Base-by-base conservation (phyloP, 148 eudicot species). In the Chenopodium suecicum region DNA sequence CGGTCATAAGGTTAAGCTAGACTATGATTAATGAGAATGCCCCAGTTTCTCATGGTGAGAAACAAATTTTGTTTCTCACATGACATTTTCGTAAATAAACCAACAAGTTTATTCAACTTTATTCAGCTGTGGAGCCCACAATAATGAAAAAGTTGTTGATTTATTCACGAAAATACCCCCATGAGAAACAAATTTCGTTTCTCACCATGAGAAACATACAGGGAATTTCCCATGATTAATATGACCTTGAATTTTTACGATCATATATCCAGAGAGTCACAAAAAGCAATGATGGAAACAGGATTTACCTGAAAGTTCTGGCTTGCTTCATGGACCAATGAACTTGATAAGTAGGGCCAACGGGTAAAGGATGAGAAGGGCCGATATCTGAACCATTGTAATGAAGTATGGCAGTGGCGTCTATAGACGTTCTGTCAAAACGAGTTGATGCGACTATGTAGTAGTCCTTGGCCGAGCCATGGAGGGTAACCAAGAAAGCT, bases 301-400 rank as follows among this genome's bases (percentile, higher is more conserved):
- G 27, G 52, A 44, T 23, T 29, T 88, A 91, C 98, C 97, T 92
- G 54, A 93, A 74, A 54, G 94, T 90, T 80, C 98, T 85, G 25
- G 98, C 98, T 86, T 94, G 98, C 79, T 90, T 90, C 97, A 94
- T 87, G 48, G 97, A 92, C 97, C 98, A 92, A 71, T 92, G 93
- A 70, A 91, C 68, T 0, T 91, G 89, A 70, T 90, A 89, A 74
- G 90, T 89, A n/a, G 98, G 98, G 58, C 88, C 98, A 46, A 77
- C 46, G 27, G 98, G 97, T 73, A 90, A 64, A 25, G 90, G 90
- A 54, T 75, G 83, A 48, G 84, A 78, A 76, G 90, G 85, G n/a
- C 73, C 78, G 64, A 70, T 79, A 11, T 62, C 82, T 27, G 97
- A 93, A 56, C 92, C 91, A 23, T 29, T 70, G 76, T 91, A 93